A percentile compares a stretch with the other conserved stretches of the same genome.
These are phyloP conservation scores for Pisolithus albus DNA, from an alignment of 768 basidiomycete species.

Conservation along the genomic window DNA sequence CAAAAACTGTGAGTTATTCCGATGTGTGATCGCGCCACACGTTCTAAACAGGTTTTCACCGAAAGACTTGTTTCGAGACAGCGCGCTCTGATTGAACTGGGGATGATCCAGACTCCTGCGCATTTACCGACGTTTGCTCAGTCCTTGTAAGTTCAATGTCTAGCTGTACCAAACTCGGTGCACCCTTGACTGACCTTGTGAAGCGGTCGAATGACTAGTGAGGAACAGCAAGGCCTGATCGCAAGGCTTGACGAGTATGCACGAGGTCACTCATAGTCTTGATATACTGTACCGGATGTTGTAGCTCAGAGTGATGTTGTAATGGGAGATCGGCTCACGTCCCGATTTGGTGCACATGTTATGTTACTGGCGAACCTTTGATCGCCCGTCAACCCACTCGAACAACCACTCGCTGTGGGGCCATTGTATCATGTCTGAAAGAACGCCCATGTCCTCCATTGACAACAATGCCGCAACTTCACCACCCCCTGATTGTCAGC, in stretches of 20 bases:
- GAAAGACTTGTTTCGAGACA: slow-evolving; percentile 48
- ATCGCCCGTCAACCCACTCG: no score
- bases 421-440: slow-evolving; percentile 1
- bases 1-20: slow-evolving; percentile 42
- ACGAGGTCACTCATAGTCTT: slow-evolving; percentile 4
- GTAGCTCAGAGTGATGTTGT: no score
- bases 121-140: slow-evolving; percentile 55
- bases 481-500: background rate
- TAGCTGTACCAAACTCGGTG: background rate
- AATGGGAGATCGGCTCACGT: no score
- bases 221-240: slow-evolving; percentile 39
- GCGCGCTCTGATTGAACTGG: slow-evolving; percentile 55
- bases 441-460: background rate
- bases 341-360: no score
- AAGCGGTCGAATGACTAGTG: slow-evolving; percentile 35
- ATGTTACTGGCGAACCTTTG: no score
- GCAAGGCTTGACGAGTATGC: slow-evolving; percentile 34
- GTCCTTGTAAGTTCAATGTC: slow-evolving; percentile 54
- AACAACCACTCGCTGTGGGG: no score
- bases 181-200: slow-evolving; percentile 3
- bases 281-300: background rate
- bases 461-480: background rate
- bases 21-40: background rate
- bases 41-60: slow-evolving; percentile 1
- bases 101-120: slow-evolving; percentile 45